Evolutionary conservation across 208 protist genomes (phyloP), one percentile per base, ranked within the genome.

Genomic region (Trypanosoma cruzi): DNA sequence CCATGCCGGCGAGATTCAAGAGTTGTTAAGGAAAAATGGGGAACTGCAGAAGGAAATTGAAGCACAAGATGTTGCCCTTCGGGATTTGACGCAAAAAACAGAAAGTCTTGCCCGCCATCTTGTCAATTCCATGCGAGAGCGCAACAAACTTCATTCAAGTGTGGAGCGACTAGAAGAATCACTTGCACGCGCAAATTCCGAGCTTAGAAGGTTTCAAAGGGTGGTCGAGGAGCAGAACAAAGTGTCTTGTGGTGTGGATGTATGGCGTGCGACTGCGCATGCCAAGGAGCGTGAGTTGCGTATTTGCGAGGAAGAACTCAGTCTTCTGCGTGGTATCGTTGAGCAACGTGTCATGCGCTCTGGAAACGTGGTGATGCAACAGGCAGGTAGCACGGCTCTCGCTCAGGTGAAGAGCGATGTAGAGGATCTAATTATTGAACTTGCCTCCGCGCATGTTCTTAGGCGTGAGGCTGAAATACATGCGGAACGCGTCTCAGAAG

Each of bases 91-190:
- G 64, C 52, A 73, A 6, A 95, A 95, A 77, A 81, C 85, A 24
- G 87, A 95, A 62, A 79, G 77, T 4, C 85, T 95, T 11, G 90
- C 90, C 18, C 82, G 86, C 16, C 87, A 95, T 69, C 77, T 95
- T 26, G 90, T 90, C 11, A 85, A 84, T 69, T 80, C 83, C 22
- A 85, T 95, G 60, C 63, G 76, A 28, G 90, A 95, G n/a, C 80
- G 84, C 24, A 83, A 77, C 49, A 52, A 84, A 69, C 73, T 95
- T 2, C 79, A 87, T 71, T 57, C 71, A 13, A 86, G 78, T 68
- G 77, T 92, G 20, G 77, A 81, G 65, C 52, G 83, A 64, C 58
- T 93, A 16, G 90, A 95, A 55, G 44, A 64, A 58, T 65, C 92
- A 22, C 80, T 91, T 34, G 84, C 88, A 37, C 79, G 81, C 67